Conservation (phyloP, 2,329 filamentous ascomycete genomes). For the Albifimbria verrucaria region DNA sequence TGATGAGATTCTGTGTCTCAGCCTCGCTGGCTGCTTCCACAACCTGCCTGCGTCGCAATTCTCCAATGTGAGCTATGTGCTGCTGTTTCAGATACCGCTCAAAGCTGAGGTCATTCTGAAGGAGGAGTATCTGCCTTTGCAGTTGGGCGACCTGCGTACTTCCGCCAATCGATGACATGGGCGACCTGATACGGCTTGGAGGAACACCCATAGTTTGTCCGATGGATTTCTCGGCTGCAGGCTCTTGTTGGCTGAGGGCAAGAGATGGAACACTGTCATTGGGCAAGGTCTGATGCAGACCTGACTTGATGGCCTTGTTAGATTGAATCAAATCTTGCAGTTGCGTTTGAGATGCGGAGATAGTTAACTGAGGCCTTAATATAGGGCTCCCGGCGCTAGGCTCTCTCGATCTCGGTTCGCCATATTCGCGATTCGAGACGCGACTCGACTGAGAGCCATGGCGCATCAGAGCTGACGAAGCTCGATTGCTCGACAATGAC, state of each 20-base stretch:
- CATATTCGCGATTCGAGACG: constrained; percentile 42
- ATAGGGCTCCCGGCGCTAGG: constrained; percentile 59
- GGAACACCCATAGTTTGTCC: constrained; percentile 22
- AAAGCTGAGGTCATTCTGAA: constrained; percentile 79
- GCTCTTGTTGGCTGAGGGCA: constrained; percentile 48
- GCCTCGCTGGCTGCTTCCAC: constrained; percentile 76
- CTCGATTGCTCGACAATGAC: constrained; percentile 35
- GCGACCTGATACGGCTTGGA: constrained; percentile 21
- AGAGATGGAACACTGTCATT: constrained; percentile 58
- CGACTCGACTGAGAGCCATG: constrained; percentile 48
- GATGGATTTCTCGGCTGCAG: constrained; percentile 33
- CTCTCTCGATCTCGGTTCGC: constrained; percentile 30
- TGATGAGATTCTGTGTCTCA: constrained; percentile 77
- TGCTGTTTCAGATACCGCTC: constrained; percentile 82
- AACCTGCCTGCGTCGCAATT: constrained; percentile 70
- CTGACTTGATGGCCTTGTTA: constrained; percentile 55
- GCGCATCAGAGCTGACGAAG: constrained; percentile 33
- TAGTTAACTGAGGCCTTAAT: constrained; percentile 47
- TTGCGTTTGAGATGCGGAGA: constrained; percentile 50
- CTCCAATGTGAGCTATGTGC: constrained; percentile 77
- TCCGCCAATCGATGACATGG: constrained; percentile 26
- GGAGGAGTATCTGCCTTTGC: constrained; percentile 69
- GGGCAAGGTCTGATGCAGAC: constrained; percentile 50
- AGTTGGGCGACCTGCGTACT: constrained; percentile 50
- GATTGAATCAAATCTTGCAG: constrained; percentile 59